phyloP scores from a whole-genome alignment of 306 rosid species.

The Datisca glomerata region DNA sequence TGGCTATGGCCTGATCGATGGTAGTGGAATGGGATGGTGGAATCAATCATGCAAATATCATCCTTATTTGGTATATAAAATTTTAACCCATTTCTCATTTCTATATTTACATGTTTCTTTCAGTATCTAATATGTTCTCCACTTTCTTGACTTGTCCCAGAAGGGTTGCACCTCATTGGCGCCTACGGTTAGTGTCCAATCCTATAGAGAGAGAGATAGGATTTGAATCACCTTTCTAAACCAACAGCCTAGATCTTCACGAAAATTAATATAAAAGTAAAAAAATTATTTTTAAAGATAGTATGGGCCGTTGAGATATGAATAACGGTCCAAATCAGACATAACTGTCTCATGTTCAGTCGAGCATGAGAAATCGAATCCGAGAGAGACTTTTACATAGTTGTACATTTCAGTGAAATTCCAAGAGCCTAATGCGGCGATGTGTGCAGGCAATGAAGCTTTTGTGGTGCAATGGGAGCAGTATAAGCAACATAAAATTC shows the following conservation, averaged over 20 bases:
- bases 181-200: slow-evolving; percentile 22
- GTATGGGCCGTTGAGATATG: no score
- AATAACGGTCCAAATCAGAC: no score
- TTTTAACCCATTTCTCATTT: no score
- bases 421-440: neutral
- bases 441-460: slow-evolving; percentile 21
- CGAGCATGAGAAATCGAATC: no score
- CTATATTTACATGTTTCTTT: no score
- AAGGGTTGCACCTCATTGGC: slow-evolving; percentile 24
- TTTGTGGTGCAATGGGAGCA: slow-evolving; percentile 17
- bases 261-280: no score
- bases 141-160: slow-evolving; percentile 15
- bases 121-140: neutral
- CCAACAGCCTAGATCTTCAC: no score
- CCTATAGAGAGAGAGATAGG: neutral
- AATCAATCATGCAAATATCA: slow-evolving; percentile 28
- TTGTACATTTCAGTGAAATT: no score
- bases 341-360: no score
- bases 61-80: slow-evolving; percentile 18
- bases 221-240: no score
- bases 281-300: no score
- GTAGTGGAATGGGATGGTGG: slow-evolving; percentile 29
- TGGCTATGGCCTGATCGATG: slow-evolving; percentile 25
- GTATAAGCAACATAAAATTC: slow-evolving; percentile 13
- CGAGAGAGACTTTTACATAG: no score